These are phyloP conservation scores for Globisporangium splendens DNA, from an alignment of 352 stramenopile species.

Conservation along the genomic window DNA sequence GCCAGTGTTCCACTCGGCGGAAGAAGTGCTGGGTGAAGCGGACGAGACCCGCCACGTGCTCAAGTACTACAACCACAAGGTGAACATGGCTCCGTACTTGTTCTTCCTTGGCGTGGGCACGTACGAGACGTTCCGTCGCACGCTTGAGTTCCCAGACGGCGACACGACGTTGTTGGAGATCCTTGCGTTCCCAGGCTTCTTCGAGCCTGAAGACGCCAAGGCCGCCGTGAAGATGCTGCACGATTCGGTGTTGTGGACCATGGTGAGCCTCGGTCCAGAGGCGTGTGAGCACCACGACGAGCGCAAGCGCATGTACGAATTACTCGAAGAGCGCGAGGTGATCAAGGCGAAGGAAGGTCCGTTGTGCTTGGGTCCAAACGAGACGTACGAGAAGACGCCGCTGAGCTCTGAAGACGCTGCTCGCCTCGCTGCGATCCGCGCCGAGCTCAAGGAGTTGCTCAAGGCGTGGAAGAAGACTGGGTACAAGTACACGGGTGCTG, in stretches of 20 bases:
- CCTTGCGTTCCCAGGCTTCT: slow-evolving; percentile 63
- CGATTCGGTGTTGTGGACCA: slow-evolving; percentile 69
- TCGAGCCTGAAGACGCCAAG: slow-evolving; percentile 63
- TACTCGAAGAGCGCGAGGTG: slow-evolving; percentile 29
- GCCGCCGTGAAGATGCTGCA: slow-evolving; percentile 71
- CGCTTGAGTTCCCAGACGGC: no score
- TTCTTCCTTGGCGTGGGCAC: slow-evolving; percentile 78
- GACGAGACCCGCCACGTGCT: slow-evolving; percentile 54
- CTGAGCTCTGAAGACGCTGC: slow-evolving; percentile 35
- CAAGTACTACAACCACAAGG: slow-evolving; percentile 81
- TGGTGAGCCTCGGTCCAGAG: slow-evolving; percentile 69
- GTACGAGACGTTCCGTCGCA: slow-evolving; percentile 54
- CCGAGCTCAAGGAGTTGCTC: no score
- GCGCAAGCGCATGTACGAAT: background rate
- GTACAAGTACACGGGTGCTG: no score
- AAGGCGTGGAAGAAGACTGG: no score
- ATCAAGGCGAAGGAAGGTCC: slow-evolving; percentile 62
- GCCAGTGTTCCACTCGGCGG: no score
- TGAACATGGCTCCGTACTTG: slow-evolving; percentile 83
- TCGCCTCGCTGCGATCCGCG: no score
- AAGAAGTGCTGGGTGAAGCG: background rate
- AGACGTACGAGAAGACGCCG: slow-evolving; percentile 42
- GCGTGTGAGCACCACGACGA: slow-evolving; percentile 61
- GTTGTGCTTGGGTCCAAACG: slow-evolving; percentile 53
- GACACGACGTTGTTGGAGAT: slow-evolving; percentile 56